A percentile compares a stretch with the other conserved stretches of the same genome.
Evolutionary conservation across 106 monocot genomes (phyloP).

Genomic region (Acorus calamus): DNA sequence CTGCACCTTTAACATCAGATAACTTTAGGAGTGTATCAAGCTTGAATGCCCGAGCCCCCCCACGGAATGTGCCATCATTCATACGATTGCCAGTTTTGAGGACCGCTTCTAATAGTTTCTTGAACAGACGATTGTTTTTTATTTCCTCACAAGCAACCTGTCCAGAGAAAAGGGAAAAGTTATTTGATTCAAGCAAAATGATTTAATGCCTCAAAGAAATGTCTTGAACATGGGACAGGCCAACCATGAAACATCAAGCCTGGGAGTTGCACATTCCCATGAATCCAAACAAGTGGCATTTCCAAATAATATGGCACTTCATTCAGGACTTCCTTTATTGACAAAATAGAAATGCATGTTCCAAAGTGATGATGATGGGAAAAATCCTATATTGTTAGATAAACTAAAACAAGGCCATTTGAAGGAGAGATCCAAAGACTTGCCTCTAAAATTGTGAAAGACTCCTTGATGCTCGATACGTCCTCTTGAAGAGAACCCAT

Average conservation of each 20-base stretch:
- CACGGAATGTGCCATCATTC: conserved; percentile 67
- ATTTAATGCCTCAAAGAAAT: background rate
- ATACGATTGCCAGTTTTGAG: conserved; percentile 61
- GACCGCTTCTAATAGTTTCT: conserved; percentile 51
- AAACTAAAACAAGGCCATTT: background rate
- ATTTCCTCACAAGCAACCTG: conserved; percentile 53
- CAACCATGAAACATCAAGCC: no score
- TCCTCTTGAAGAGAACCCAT: conserved; percentile 53
- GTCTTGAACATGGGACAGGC: no score
- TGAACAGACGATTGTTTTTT: conserved; percentile 36
- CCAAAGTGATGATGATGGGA: no score
- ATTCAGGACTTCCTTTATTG: no score
- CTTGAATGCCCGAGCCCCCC: conserved; percentile 54
- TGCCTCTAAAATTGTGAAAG: conserved; percentile 48
- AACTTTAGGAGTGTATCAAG: conserved; percentile 55
- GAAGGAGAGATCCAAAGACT: conserved; percentile 6
- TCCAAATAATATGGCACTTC: no score
- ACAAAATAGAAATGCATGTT: no score
- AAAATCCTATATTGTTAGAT: background rate
- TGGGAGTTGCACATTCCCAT: no score
- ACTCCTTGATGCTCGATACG: conserved; percentile 18
- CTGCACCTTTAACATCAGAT: conserved; percentile 54
- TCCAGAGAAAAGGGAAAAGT: background rate
- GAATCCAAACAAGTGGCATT: no score
- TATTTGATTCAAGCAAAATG: no score